Percentiles rank a stretch among this genome's conserved stretches.
These are phyloP conservation scores for Lunularia cruciata DNA, from an alignment of 225 moss, liverwort and hornwort genomes.

Conservation along the genomic window DNA sequence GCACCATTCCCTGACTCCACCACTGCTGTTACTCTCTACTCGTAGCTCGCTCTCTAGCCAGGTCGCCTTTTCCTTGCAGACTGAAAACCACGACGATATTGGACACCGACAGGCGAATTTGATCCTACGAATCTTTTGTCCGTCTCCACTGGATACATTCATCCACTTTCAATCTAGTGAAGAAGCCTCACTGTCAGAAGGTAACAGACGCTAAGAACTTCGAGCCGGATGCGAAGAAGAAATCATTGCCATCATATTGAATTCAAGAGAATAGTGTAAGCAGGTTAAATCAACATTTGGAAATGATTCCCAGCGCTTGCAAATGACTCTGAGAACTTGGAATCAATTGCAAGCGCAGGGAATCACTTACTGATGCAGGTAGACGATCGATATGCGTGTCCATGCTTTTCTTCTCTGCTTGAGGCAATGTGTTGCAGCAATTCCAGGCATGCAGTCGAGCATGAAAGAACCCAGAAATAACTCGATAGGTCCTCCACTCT, in stretches of 20 bases:
- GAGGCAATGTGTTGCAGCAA: too few species aligned
- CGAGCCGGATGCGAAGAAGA: not conserved
- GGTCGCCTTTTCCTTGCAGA: not conserved
- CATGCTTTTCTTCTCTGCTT: too few species aligned
- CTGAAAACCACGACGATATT: not conserved
- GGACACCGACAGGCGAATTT: too few species aligned
- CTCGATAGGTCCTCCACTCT: too few species aligned
- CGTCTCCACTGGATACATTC: too few species aligned
- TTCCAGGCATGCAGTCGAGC: too few species aligned
- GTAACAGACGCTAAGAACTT: too few species aligned
- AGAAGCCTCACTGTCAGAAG: too few species aligned
- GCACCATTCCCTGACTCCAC: not conserved
- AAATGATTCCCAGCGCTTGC: slow-evolving; percentile 16
- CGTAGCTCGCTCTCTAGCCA: not conserved
- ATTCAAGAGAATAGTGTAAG: not conserved
- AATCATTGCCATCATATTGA: not conserved
- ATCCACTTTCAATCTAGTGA: too few species aligned
- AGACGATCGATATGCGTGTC: too few species aligned
- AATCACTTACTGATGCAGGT: slow-evolving; percentile 11
- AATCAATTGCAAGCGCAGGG: slow-evolving; percentile 13
- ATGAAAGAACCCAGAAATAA: too few species aligned
- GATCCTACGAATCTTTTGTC: too few species aligned
- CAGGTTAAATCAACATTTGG: slow-evolving; percentile 1
- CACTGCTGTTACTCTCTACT: not conserved
- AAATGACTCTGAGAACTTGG: not conserved